These are phyloP conservation scores for Rauvolfia tetraphylla DNA, from an alignment of 257 asterid genomes.

Conservation along the genomic window DNA sequence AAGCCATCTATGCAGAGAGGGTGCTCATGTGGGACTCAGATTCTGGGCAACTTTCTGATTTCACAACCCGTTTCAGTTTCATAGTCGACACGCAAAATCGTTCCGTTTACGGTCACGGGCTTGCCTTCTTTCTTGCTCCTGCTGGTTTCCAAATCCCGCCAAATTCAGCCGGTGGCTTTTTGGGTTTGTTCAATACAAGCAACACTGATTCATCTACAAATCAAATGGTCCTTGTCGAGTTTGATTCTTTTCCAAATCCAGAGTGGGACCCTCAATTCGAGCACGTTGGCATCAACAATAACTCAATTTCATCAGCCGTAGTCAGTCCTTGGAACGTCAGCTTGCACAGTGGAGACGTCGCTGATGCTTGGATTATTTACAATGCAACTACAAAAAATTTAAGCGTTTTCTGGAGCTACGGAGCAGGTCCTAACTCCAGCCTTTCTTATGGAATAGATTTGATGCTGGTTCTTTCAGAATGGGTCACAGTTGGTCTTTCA, in stretches of 20 bases:
- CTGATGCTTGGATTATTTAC: constrained; percentile 31
- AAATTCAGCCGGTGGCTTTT: constrained; percentile 42
- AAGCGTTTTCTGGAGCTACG: constrained; percentile 36
- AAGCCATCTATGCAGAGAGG: constrained; percentile 24
- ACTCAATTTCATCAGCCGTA: constrained; percentile 26
- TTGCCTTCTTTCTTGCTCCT: constrained; percentile 38
- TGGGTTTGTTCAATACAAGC: constrained; percentile 32
- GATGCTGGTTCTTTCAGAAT: constrained; percentile 26
- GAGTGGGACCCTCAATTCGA: constrained; percentile 38
- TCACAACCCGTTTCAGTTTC: constrained; percentile 33
- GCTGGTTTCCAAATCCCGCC: constrained; percentile 32
- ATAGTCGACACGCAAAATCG: constrained; percentile 18
- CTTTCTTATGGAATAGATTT: constrained; percentile 27
- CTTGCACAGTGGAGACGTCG: constrained; percentile 21
- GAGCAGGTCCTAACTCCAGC: constrained; percentile 17
- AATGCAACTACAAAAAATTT: constrained; percentile 26
- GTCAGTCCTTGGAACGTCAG: constrained; percentile 31
- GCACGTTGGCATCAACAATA: constrained; percentile 35
- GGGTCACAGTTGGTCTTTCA: constrained; percentile 33
- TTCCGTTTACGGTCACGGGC: constrained; percentile 26
- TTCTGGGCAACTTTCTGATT: constrained; percentile 23
- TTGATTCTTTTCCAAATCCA: constrained; percentile 25
- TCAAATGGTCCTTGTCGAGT: constrained; percentile 30
- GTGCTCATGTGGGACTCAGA: constrained; percentile 34
- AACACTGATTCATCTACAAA: constrained; percentile 18